These are phyloP conservation scores for Pseudopithomyces chartarum DNA, from an alignment of 2,329 filamentous ascomycete species.

Conservation along the genomic window DNA sequence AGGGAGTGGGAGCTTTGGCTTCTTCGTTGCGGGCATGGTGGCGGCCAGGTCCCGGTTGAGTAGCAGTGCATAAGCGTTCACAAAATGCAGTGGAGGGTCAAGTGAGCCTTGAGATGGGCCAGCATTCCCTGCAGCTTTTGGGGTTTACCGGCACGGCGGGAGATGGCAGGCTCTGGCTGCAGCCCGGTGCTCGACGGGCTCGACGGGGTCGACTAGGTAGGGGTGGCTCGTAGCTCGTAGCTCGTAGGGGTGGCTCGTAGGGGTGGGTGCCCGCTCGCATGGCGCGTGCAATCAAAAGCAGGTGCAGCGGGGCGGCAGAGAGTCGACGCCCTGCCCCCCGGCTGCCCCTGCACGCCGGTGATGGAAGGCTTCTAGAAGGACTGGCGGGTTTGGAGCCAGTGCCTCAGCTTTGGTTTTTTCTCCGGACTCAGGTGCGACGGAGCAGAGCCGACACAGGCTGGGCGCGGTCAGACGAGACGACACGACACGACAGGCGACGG, in stretches of 20 bases:
- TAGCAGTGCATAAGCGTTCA: conserved; percentile 41
- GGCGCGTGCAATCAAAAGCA: conserved; percentile 23
- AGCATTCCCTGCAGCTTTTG: conserved; percentile 27
- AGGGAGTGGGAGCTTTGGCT: conserved; percentile 29
- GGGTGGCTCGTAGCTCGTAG: too few relatives aligned
- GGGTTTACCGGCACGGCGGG: conserved; percentile 34
- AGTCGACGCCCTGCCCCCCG: conserved; percentile 16
- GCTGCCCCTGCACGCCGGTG: conserved; percentile 18
- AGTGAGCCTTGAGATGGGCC: conserved; percentile 41
- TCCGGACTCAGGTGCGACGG: conserved; percentile 9
- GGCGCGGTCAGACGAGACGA: conserved; percentile 27
- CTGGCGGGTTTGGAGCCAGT: conserved; percentile 4
- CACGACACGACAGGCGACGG: conserved; percentile 34
- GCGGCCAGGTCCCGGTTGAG: conserved; percentile 31
- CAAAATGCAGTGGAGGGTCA: conserved; percentile 39
- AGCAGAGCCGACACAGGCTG: conserved; percentile 4
- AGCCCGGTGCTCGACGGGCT: conserved; percentile 24
- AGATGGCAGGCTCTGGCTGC: conserved; percentile 31
- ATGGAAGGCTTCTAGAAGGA: conserved; percentile 22
- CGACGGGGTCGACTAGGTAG: conserved; percentile 29
- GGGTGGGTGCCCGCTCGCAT: too few relatives aligned
- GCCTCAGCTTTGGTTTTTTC: background rate
- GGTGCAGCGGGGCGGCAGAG: conserved; percentile 19
- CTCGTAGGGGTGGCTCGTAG: too few relatives aligned
- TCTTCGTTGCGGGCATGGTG: conserved; percentile 29